Percentiles rank a stretch among this genome's conserved stretches.
phyloP scores from a whole-genome alignment of 164 flowering plant genomes.

The Cinnamomum chago region DNA sequence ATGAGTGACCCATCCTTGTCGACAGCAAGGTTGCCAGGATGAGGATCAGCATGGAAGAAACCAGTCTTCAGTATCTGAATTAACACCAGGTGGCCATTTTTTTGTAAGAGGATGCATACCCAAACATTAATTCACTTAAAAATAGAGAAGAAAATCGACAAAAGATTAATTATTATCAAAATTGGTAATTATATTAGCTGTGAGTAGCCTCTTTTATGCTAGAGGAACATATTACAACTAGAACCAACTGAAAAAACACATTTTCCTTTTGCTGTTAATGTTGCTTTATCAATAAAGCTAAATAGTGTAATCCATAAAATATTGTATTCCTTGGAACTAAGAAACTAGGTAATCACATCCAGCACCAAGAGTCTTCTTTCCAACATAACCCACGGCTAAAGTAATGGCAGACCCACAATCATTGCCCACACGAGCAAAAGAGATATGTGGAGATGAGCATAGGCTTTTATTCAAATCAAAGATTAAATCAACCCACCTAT shows the following conservation, averaged over 20 bases:
- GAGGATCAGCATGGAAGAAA: slow-evolving; percentile 98
- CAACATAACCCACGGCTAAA: too few species aligned
- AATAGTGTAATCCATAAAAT: too few species aligned
- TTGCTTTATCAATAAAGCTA: background rate
- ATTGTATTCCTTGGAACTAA: too few species aligned
- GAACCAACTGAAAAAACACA: background rate
- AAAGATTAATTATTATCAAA: background rate
- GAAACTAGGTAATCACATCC: too few species aligned
- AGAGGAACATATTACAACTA: background rate
- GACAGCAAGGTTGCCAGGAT: slow-evolving; percentile 96
- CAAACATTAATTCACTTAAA: background rate
- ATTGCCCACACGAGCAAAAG: too few species aligned
- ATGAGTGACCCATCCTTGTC: slow-evolving; percentile 80
- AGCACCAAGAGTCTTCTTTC: too few species aligned
- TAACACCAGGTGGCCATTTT: slow-evolving; percentile 4
- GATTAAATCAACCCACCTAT: too few species aligned
- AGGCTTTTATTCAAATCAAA: too few species aligned
- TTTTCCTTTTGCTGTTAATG: background rate
- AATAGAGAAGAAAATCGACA: too few species aligned
- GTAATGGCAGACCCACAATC: too few species aligned
- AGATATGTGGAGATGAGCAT: too few species aligned
- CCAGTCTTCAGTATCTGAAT: slow-evolving; percentile 86
- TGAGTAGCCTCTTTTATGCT: background rate
- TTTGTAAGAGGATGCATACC: slow-evolving; percentile 2
- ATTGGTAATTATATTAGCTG: too few species aligned